Percentiles rank a stretch among this genome's conserved stretches.
Evolutionary conservation across 305 asterid species (phyloP).

Genomic region (Solanum hybrid): DNA sequence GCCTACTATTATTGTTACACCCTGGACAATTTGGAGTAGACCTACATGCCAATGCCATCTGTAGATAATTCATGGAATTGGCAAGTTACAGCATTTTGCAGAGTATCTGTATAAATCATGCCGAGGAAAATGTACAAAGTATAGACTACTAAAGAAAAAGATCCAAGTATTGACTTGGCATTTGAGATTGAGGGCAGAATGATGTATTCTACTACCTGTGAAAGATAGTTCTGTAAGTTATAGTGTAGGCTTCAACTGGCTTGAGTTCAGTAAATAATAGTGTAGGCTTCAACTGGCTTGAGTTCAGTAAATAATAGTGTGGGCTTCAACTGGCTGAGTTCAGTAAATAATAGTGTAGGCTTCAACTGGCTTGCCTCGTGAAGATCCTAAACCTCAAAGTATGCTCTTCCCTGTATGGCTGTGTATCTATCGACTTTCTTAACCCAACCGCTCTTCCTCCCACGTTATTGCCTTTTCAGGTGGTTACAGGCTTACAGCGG

Average conservation of each 20-base stretch:
- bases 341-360: not conserved
- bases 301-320: no score
- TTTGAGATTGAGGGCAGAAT: not conserved
- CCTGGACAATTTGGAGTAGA: not conserved
- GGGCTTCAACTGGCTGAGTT: not conserved
- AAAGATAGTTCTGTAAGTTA: not conserved
- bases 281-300: not conserved
- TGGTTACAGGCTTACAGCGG: not conserved
- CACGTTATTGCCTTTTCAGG: not conserved
- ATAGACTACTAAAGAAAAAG: not conserved
- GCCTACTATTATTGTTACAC: not conserved
- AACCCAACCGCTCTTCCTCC: not conserved
- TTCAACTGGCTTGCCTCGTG: not conserved
- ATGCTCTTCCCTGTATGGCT: not conserved
- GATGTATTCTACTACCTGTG: not conserved
- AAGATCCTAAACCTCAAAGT: not conserved
- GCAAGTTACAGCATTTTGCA: not conserved
- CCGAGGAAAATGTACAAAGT: not conserved
- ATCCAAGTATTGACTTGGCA: not conserved
- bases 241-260: not conserved
- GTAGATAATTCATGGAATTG: not conserved
- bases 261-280: not conserved
- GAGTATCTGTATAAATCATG: not conserved
- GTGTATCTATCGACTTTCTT: not conserved
- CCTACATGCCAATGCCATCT: not conserved